A percentile compares a stretch with the other conserved stretches of the same genome.
Conservation (phyloP, 73 alveolate genomes). For the Blepharisma japonicum region DNA sequence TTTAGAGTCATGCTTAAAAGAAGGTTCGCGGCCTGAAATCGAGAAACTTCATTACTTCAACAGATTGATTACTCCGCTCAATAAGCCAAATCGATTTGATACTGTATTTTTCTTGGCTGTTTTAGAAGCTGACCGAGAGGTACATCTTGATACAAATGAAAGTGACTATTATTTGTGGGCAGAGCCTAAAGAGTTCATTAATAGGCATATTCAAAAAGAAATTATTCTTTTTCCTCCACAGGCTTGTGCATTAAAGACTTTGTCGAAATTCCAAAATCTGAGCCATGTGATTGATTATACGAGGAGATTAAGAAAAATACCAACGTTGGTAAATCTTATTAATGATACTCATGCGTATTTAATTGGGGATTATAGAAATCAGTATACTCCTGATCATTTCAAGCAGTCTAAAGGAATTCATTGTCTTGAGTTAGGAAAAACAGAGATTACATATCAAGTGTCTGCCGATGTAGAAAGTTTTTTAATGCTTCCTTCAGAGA, state of each 20-base stretch:
- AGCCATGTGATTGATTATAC: background rate
- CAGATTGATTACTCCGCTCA: background rate
- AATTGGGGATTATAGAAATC: too few species aligned
- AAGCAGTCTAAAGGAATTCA: too few species aligned
- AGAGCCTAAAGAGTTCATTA: background rate
- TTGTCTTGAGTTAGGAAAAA: too few species aligned
- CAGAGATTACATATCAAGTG: too few species aligned
- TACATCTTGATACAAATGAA: background rate
- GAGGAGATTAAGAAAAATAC: background rate
- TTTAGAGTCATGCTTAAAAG: background rate
- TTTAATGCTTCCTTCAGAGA: too few species aligned
- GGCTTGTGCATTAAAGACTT: background rate
- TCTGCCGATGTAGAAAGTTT: too few species aligned
- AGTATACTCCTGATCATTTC: too few species aligned
- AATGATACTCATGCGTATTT: too few species aligned
- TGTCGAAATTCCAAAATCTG: background rate
- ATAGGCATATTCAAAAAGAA: background rate
- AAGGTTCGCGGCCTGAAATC: background rate
- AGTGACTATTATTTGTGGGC: constrained; percentile 10
- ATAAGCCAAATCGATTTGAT: constrained; percentile 1
- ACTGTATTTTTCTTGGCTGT: background rate
- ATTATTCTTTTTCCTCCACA: constrained; percentile 8
- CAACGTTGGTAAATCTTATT: background rate
- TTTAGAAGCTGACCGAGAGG: constrained; percentile 2
- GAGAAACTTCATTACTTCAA: constrained; percentile 8